Conservation (phyloP, 176 grass and related monocot genomes). For the Musa beccarii region DNA sequence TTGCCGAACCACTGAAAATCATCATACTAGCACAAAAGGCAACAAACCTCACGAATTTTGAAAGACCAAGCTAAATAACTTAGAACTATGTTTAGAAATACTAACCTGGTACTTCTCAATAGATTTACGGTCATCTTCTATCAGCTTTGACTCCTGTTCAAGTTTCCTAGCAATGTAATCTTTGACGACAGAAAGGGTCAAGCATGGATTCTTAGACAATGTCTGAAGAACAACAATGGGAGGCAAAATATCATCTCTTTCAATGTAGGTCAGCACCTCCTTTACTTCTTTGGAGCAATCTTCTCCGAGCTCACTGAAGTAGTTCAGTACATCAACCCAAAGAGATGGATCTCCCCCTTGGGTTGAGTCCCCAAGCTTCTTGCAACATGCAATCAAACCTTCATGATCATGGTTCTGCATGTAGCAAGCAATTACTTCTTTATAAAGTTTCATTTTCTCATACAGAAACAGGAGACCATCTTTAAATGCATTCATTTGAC, state of each 20-base stretch:
- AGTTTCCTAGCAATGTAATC: conserved; percentile 93
- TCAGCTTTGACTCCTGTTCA: conserved; percentile 90
- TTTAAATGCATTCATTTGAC: conserved; percentile 83
- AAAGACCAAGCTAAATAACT: neutral
- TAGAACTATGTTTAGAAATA: conserved; percentile 2
- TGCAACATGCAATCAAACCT: conserved; percentile 92
- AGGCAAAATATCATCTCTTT: conserved; percentile 87
- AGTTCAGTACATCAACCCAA: conserved; percentile 89
- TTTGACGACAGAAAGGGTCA: conserved; percentile 85
- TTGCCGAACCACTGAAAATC: too few relatives aligned
- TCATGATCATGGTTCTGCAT: conserved; percentile 91
- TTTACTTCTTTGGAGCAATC: conserved; percentile 97
- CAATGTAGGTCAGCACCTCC: conserved; percentile 86
- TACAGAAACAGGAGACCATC: conserved; percentile 86
- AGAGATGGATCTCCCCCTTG: conserved; percentile 78
- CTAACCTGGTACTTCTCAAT: conserved; percentile 96
- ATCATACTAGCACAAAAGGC: too few relatives aligned
- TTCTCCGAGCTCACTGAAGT: conserved; percentile 85
- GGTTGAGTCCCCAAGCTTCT: conserved; percentile 82
- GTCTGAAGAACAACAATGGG: conserved; percentile 85
- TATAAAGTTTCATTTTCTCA: conserved; percentile 90
- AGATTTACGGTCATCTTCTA: conserved; percentile 79
- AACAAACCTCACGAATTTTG: neutral
- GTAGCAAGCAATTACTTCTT: conserved; percentile 95
- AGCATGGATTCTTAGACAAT: conserved; percentile 71